A percentile compares a stretch with the other conserved stretches of the same genome.
phyloP scores from a whole-genome alignment of 2,329 filamentous ascomycete species.

The Xylaria polymorpha region DNA sequence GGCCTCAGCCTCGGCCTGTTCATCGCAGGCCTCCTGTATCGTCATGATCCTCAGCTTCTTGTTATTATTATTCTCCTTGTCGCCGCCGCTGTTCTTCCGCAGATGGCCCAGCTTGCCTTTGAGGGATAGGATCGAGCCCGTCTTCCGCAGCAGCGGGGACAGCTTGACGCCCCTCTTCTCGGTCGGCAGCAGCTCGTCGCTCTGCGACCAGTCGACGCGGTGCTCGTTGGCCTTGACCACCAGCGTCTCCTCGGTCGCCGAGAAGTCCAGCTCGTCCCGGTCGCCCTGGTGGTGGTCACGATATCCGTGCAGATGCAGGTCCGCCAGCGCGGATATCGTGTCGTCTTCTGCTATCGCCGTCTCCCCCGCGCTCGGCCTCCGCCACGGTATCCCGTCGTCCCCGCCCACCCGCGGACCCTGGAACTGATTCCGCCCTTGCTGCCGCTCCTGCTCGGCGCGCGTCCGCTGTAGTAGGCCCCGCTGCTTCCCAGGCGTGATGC shows the following conservation, averaged over 20 bases:
- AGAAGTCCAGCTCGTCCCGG: slow-evolving; percentile 29
- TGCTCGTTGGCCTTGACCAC: slow-evolving; percentile 47
- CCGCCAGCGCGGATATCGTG: slow-evolving; percentile 23
- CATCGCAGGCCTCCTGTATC: slow-evolving; percentile 29
- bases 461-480: slow-evolving; percentile 53
- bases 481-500: slow-evolving; percentile 52
- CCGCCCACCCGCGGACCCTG: slow-evolving; percentile 54
- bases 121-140: slow-evolving; percentile 63
- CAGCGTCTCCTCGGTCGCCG: too few species aligned
- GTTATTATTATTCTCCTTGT: slow-evolving; percentile 9
- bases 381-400: slow-evolving; percentile 9
- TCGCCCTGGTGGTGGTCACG: slow-evolving; percentile 8
- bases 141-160: slow-evolving; percentile 55
- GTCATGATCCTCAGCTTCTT: slow-evolving; percentile 39
- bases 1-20: slow-evolving; percentile 27
- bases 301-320: slow-evolving; percentile 32
- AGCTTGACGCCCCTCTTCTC: slow-evolving; percentile 28
- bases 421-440: slow-evolving; percentile 58
- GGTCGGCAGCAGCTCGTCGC: slow-evolving; percentile 57
- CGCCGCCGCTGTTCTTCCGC: slow-evolving; percentile 48
- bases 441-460: slow-evolving; percentile 54
- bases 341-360: slow-evolving; percentile 39
- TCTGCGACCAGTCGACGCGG: slow-evolving; percentile 69
- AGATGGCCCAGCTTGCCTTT: slow-evolving; percentile 53
- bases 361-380: slow-evolving; percentile 29